These are phyloP conservation scores for Alternaria infectoria DNA, from an alignment of 2,329 filamentous ascomycete genomes.

Conservation along the genomic window DNA sequence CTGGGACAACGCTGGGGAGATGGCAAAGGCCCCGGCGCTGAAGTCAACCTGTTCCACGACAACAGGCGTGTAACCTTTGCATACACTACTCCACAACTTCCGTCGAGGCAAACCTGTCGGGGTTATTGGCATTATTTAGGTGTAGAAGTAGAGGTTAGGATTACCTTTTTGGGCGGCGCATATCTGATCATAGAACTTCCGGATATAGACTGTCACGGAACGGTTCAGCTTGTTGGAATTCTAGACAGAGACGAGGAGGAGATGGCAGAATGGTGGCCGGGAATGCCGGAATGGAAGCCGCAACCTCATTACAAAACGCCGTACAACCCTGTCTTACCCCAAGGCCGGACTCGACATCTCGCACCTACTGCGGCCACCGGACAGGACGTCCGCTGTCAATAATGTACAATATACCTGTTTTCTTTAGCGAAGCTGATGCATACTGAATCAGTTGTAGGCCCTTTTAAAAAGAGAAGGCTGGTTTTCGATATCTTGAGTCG, in stretches of 20 bases:
- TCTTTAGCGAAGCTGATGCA: neutral
- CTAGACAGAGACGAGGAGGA: neutral
- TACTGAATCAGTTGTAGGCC: no score
- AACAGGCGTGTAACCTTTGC: neutral
- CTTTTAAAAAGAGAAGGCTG: neutral
- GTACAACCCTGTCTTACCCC: neutral
- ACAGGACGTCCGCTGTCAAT: neutral
- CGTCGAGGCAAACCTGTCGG: neutral
- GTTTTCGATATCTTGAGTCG: neutral
- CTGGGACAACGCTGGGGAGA: neutral
- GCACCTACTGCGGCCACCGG: neutral
- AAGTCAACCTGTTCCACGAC: no score
- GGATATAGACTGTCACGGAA: no score
- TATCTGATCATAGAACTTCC: rapidly evolving
- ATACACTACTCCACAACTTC: neutral
- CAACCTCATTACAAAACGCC: neutral
- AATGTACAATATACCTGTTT: neutral
- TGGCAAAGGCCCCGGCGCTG: neutral
- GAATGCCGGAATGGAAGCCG: neutral
- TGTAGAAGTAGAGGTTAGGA: no score
- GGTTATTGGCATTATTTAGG: no score
- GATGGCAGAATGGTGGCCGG: neutral
- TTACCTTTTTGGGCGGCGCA: neutral
- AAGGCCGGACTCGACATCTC: neutral
- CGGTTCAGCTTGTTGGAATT: rapidly evolving